A percentile compares a stretch with the other conserved stretches of the same genome.
Conservation (phyloP, 2,329 filamentous ascomycete species). For the Sordariomycetes sp. region DNA sequence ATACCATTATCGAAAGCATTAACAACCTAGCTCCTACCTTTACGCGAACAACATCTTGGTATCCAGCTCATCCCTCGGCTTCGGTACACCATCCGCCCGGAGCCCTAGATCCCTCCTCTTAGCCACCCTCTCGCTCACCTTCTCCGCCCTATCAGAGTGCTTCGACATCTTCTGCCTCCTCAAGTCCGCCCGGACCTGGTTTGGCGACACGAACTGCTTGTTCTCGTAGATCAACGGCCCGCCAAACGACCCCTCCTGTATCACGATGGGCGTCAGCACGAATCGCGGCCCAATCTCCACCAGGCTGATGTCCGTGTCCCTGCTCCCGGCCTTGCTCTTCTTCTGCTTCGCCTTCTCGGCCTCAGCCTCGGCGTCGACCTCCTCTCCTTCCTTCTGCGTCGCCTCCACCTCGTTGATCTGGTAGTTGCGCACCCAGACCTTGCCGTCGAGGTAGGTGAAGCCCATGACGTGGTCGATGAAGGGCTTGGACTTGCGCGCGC, state of each 20-base stretch:
- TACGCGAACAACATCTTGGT: slow-evolving; percentile 64
- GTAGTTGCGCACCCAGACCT: slow-evolving; percentile 93
- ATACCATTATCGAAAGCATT: background rate
- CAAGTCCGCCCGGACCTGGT: slow-evolving; percentile 79
- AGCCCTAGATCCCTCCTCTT: slow-evolving; percentile 71
- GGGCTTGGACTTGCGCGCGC: slow-evolving; percentile 80
- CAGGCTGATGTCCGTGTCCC: slow-evolving; percentile 65
- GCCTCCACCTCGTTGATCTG: slow-evolving; percentile 74
- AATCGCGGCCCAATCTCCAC: slow-evolving; percentile 92
- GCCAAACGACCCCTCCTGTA: slow-evolving; percentile 88
- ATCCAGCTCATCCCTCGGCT: slow-evolving; percentile 58
- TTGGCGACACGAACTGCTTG: slow-evolving; percentile 91
- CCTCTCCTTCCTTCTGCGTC: slow-evolving; percentile 29
- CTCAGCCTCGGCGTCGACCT: slow-evolving; percentile 8
- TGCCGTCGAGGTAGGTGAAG: slow-evolving; percentile 81
- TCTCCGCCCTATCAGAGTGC: slow-evolving; percentile 67
- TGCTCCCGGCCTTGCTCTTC: slow-evolving; percentile 26
- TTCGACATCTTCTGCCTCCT: slow-evolving; percentile 61
- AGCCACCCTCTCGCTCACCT: slow-evolving; percentile 54
- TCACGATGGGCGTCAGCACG: slow-evolving; percentile 86
- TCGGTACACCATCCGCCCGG: slow-evolving; percentile 47
- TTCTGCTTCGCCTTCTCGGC: slow-evolving; percentile 16
- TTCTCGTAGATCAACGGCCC: slow-evolving; percentile 98
- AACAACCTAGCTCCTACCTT: background rate
- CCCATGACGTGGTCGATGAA: slow-evolving; percentile 93